Percentiles rank a stretch among this genome's conserved stretches.
These are phyloP conservation scores for Histomonas meleagridis DNA, from an alignment of 208 protist species.

Conservation along the genomic window DNA sequence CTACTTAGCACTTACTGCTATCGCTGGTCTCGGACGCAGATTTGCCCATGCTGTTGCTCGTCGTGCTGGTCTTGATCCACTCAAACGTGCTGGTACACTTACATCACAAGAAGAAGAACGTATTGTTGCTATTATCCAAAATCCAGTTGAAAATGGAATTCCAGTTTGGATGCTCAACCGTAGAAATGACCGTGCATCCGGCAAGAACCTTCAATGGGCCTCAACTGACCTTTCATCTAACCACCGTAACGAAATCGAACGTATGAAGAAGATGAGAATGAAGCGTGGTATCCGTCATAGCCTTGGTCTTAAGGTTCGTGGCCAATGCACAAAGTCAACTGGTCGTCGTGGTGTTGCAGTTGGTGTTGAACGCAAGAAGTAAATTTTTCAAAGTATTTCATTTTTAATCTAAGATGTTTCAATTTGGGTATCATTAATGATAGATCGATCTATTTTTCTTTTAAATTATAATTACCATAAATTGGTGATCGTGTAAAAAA, in stretches of 20 bases:
- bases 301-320: constrained; percentile 25
- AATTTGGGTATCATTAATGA: no score
- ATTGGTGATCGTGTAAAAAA: no score
- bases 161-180: constrained; percentile 34
- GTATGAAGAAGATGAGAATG: constrained; percentile 36
- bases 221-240: background rate
- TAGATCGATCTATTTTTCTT: no score
- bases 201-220: background rate
- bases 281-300: constrained; percentile 37
- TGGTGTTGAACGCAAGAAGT: constrained; percentile 37
- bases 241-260: constrained; percentile 2
- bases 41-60: background rate
- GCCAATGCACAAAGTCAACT: constrained; percentile 32
- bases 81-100: constrained; percentile 34
- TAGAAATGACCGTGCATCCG: background rate
- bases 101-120: background rate
- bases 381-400: background rate
- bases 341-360: background rate
- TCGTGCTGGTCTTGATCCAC: background rate
- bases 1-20: background rate
- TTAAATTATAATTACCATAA: no score
- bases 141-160: constrained; percentile 26
- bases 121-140: constrained; percentile 28
- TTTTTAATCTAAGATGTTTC: no score
- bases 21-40: constrained; percentile 37